Evolutionary conservation across 305 asterid genomes (phyloP), one percentile per base, ranked within the genome.

Genomic region (Galium porrigens): DNA sequence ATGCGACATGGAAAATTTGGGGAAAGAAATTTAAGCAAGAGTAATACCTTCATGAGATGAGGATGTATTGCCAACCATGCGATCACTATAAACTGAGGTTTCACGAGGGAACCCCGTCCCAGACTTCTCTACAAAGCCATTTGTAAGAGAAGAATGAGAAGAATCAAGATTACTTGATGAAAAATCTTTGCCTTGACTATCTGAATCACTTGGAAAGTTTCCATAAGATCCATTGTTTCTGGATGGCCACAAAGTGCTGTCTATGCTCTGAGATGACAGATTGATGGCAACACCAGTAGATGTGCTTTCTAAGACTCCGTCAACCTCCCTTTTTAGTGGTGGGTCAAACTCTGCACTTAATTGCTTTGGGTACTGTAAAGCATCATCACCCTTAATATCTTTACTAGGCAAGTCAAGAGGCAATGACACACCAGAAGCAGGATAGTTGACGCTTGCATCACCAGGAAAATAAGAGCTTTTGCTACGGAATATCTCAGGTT

Each of bases 11-110:
- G 44, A 18, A 52, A 55, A 27, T 27, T 27, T 39, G 1, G 36
- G 25, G 57, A 66, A 59, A 17, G 57, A n/a, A 54, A 7, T 33
- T 34, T 34, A 61, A 53, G 12, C 55, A 74, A 57, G 14, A 52
- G 59, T 25, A 49, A 74, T 83, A 89, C 97, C 96, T 80, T 65
- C 79, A 71, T 69, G 81, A 46, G 81, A 73, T 68, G 94, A 71
- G 58, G 79, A 72, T 12, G 76, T 58, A 27, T 67, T 74, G 75
- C 70, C 77, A 74, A 65, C 78, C 68, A 73, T 69, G 52, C 37
- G 80, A 48, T 77, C 76, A 55, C 72, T 69, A 77, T 75, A 78
- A 74, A 68, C 72, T 44, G 79, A 70, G 70, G 68, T 82, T 61
- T 81, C 81, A 61, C 66, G 79, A 64, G 71, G 75, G 39, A 67